Conservation (phyloP, 2,329 filamentous ascomycete genomes). For the Clonostachys chloroleuca region DNA sequence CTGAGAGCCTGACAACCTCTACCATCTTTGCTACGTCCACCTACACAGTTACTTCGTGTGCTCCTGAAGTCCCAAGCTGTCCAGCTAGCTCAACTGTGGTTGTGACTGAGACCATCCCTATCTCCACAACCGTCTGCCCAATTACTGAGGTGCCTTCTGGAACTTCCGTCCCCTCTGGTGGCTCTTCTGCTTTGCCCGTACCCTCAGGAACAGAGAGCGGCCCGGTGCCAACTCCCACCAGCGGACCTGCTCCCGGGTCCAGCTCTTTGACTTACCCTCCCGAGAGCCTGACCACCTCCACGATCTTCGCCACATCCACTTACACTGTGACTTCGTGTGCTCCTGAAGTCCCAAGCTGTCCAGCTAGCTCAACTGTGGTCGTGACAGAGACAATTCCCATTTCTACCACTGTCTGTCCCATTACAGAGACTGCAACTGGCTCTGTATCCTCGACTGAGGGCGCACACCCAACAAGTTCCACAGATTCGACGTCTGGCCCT, state of each 20-base stretch:
- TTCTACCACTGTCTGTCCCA: background rate
- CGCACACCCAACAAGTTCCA: no score
- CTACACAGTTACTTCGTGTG: background rate
- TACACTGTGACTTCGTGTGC: background rate
- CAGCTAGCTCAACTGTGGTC: background rate
- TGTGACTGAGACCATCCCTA: slow-evolving; percentile 8
- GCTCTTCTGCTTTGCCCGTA: no score
- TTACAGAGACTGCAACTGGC: background rate
- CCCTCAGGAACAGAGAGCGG: no score
- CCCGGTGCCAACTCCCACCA: no score
- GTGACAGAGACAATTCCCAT: slow-evolving; percentile 8
- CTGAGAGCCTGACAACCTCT: background rate
- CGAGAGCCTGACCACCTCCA: background rate
- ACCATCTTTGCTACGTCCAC: background rate
- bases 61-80: background rate
- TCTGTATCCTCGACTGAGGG: no score
- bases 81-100: background rate
- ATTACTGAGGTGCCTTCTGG: background rate
- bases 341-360: background rate
- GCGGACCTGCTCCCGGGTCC: no score
- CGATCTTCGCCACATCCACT: background rate
- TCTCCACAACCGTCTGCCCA: background rate
- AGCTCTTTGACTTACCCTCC: no score
- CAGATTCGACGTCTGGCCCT: no score
- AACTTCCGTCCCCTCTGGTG: no score